Conservation (phyloP, 2,329 filamentous ascomycete genomes). For the Neoascochyta sp. region DNA sequence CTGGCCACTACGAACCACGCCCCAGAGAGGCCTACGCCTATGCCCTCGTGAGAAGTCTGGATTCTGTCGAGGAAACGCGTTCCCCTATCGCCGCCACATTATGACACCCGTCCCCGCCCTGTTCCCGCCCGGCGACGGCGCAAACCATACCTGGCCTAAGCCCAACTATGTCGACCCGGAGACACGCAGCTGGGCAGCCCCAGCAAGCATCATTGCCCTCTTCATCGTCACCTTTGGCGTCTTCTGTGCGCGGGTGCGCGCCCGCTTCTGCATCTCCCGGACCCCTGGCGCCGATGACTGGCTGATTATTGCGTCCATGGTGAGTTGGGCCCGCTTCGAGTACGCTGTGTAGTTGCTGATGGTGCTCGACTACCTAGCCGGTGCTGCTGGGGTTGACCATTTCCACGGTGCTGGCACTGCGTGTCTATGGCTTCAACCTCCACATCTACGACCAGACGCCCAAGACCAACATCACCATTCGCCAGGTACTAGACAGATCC, state of each 20-base stretch:
- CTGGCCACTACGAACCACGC: no score
- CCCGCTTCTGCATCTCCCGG: slow-evolving; percentile 9
- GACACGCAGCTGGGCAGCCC: slow-evolving; percentile 6
- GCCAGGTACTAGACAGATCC: slow-evolving; percentile 6
- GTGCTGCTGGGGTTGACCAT: slow-evolving; percentile 8
- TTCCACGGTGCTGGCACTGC: slow-evolving; percentile 8
- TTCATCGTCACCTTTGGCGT: slow-evolving; percentile 9
- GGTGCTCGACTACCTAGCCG: slow-evolving; percentile 2
- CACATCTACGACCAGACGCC: slow-evolving; percentile 14
- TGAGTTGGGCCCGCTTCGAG: slow-evolving; percentile 1
- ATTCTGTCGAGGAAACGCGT: no score
- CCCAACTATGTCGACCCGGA: slow-evolving; percentile 10
- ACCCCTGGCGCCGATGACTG: slow-evolving; percentile 15
- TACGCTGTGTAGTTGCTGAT: neutral
- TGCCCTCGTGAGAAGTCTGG: no score
- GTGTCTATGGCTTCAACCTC: slow-evolving; percentile 9
- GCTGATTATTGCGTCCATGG: slow-evolving; percentile 14
- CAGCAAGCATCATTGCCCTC: slow-evolving; percentile 8
- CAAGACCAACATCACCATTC: slow-evolving; percentile 8
- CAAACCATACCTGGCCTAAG: slow-evolving; percentile 7
- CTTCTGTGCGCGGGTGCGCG: slow-evolving; percentile 12
- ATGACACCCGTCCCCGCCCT: slow-evolving; percentile 7
- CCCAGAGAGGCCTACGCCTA: no score
- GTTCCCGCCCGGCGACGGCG: slow-evolving; percentile 8
- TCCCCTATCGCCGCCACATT: no score